A percentile compares a stretch with the other conserved stretches of the same genome.
These are phyloP conservation scores for Apiospora aurea DNA, from an alignment of 2,329 filamentous ascomycete species.

Conservation along the genomic window DNA sequence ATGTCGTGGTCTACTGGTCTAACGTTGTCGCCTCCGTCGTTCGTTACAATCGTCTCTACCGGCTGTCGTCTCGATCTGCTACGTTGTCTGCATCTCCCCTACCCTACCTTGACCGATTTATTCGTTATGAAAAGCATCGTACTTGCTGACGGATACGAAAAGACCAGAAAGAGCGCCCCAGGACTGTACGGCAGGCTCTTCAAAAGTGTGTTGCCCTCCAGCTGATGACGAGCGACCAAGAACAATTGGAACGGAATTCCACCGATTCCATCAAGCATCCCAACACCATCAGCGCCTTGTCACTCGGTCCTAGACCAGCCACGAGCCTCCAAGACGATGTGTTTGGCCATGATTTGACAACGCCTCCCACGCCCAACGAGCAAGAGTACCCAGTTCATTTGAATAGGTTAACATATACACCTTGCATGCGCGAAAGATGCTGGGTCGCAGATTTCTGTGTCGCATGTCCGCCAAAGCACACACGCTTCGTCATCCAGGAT, in stretches of 20 bases:
- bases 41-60: neutral
- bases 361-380: neutral
- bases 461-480: neutral
- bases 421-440: too few species aligned
- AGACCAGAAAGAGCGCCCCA: too few species aligned
- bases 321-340: neutral
- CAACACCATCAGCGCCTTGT: neutral
- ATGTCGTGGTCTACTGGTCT: neutral
- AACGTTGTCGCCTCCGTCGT: neutral
- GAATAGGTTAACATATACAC: neutral
- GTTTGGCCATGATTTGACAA: neutral
- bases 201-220: too few species aligned
- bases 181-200: too few species aligned
- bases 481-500: neutral
- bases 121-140: neutral
- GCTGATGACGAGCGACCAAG: neutral
- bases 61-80: neutral
- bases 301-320: neutral
- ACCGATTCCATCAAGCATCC: neutral
- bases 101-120: neutral
- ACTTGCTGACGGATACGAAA: too few species aligned
- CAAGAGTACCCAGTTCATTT: neutral
- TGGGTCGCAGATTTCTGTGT: neutral
- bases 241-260: too few species aligned
- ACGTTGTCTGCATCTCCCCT: neutral